Evolutionary conservation across 345 rosid genomes (phyloP).

Genomic region (Capsella bursapastoris): DNA sequence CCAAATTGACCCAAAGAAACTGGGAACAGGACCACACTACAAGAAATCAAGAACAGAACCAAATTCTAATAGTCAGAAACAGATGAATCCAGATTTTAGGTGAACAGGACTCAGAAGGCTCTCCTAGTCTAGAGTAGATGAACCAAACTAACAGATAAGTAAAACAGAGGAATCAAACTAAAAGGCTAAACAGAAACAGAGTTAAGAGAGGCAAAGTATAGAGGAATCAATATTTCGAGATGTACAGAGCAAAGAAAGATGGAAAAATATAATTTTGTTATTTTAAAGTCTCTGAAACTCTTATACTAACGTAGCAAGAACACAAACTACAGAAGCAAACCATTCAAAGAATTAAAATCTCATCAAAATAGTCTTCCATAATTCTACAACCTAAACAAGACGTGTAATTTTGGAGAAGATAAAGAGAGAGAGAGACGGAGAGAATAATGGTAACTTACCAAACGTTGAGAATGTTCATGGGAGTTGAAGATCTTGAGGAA

Average conservation of each 20-base stretch:
- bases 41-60: background rate
- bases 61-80: background rate
- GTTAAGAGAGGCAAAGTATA: background rate
- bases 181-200: background rate
- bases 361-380: background rate
- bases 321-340: background rate
- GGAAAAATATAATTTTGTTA: too few relatives aligned
- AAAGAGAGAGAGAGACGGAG: background rate
- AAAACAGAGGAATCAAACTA: too few relatives aligned
- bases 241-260: background rate
- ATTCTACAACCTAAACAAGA: background rate
- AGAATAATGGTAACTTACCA: constrained; percentile 7
- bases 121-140: too few relatives aligned
- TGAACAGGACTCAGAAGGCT: too few relatives aligned
- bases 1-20: background rate
- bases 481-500: constrained; percentile 23
- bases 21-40: background rate
- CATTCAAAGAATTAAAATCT: background rate
- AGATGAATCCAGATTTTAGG: too few relatives aligned
- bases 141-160: too few relatives aligned
- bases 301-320: background rate
- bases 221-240: background rate
- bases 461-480: constrained; percentile 3
- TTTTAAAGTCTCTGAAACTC: background rate
- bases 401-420: background rate